A percentile compares a stretch with the other conserved stretches of the same genome.
These are phyloP conservation scores for Rhamnella rubrinervis DNA, from an alignment of 331 rosid species.

Conservation along the genomic window DNA sequence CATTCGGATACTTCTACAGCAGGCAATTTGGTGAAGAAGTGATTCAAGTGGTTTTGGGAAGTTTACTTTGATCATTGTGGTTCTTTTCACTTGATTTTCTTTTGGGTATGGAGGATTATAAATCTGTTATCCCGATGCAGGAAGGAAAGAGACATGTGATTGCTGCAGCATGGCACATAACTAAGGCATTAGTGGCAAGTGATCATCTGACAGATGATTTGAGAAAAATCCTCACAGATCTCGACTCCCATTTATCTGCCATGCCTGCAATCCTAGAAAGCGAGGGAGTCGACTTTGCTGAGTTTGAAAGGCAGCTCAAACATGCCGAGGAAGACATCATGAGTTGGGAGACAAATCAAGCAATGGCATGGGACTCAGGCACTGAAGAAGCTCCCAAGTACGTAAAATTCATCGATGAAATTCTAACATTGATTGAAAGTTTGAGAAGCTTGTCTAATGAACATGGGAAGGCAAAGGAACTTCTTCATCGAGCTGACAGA, in stretches of 20 bases:
- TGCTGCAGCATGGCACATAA: conserved; percentile 59
- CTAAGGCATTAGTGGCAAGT: conserved; percentile 51
- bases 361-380: conserved; percentile 44
- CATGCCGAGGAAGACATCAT: conserved; percentile 38
- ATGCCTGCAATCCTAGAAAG: conserved; percentile 34
- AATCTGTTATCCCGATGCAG: conserved; percentile 17
- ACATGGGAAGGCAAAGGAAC: conserved; percentile 35
- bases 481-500: conserved; percentile 39
- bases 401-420: conserved; percentile 42
- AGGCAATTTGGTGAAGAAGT: not conserved
- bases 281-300: conserved; percentile 16
- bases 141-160: conserved; percentile 49
- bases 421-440: conserved; percentile 36
- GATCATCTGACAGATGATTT: conserved; percentile 40
- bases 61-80: not conserved
- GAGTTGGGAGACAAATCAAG: conserved; percentile 44
- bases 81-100: not conserved
- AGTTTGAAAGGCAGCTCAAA: conserved; percentile 41
- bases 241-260: conserved; percentile 56
- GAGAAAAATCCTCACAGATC: conserved; percentile 50
- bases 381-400: conserved; percentile 43
- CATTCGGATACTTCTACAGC: not conserved
- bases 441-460: conserved; percentile 36
- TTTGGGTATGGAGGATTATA: conserved; percentile 25
- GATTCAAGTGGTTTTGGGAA: not conserved